These are phyloP conservation scores for Beauveria medogensis DNA, from an alignment of 2,329 filamentous ascomycete genomes.

Conservation along the genomic window DNA sequence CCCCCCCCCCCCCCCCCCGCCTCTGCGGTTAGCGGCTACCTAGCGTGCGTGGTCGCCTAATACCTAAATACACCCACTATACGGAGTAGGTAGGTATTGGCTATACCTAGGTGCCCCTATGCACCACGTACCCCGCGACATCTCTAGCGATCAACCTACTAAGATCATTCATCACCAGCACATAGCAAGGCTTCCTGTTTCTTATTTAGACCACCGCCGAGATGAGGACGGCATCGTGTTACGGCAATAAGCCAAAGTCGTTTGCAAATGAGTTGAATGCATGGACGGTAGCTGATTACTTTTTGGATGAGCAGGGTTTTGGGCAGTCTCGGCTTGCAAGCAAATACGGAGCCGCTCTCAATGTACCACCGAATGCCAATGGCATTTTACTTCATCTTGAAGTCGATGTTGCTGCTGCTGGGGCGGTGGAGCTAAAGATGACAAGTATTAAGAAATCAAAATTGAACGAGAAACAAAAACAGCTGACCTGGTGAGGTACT, in stretches of 20 bases:
- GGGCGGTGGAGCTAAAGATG: conserved; percentile 15
- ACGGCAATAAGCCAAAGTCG: neutral
- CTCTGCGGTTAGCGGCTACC: too few species aligned
- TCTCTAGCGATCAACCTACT: neutral
- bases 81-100: too few species aligned
- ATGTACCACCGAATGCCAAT: conserved; percentile 52
- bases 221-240: conserved; percentile 33
- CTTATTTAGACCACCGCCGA: neutral
- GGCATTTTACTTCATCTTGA: conserved; percentile 38
- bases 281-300: neutral
- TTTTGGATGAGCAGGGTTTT: conserved; percentile 30
- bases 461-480: neutral
- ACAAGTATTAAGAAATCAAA: neutral
- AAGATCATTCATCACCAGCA: neutral
- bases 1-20: too few species aligned
- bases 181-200: neutral
- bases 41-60: too few species aligned
- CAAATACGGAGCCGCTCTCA: conserved; percentile 50
- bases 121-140: neutral
- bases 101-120: too few species aligned
- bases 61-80: too few species aligned
- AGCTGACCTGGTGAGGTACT: neutral
- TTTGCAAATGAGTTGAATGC: neutral
- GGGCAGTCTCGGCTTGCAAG: conserved; percentile 47
- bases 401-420: conserved; percentile 26